Conservation (phyloP, 1,284 basidiomycete genomes). For the Cryptococcus jaspeensis region DNA sequence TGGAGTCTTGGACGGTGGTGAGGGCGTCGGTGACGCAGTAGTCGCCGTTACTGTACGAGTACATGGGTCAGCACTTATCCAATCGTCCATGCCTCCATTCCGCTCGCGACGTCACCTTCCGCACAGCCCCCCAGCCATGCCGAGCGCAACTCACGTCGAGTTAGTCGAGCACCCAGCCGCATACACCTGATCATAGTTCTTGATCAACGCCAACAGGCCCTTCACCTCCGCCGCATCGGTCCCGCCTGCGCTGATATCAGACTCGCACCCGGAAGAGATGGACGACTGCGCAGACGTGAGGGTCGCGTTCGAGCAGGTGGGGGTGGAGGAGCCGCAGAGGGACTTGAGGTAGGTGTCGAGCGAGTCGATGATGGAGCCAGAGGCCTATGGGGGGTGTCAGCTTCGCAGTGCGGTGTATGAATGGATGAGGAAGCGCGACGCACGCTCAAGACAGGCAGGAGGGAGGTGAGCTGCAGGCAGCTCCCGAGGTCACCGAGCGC, state of each 20-base stretch:
- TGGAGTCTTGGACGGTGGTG: constrained; percentile 33
- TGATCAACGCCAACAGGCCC: constrained; percentile 23
- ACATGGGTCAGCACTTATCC: background rate
- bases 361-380: constrained; percentile 30
- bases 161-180: constrained; percentile 42
- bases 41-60: constrained; percentile 28
- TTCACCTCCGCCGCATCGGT: constrained; percentile 20
- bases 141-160: constrained; percentile 31
- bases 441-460: constrained; percentile 29
- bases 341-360: constrained; percentile 39
- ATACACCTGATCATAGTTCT: constrained; percentile 35
- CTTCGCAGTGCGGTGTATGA: background rate
- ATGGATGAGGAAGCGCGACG: constrained; percentile 3
- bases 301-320: constrained; percentile 41
- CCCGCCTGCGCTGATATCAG: constrained; percentile 31
- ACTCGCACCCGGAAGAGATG: constrained; percentile 25
- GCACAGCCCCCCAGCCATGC: background rate
- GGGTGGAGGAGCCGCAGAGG: constrained; percentile 36
- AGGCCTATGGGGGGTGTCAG: constrained; percentile 1
- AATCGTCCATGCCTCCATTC: background rate
- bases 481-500: constrained; percentile 34
- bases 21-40: constrained; percentile 44
- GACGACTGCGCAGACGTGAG: constrained; percentile 29
- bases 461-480: constrained; percentile 36
- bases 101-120: no score